phyloP scores from a whole-genome alignment of 352 stramenopile genomes.

The Thalassiosira oceanica region DNA sequence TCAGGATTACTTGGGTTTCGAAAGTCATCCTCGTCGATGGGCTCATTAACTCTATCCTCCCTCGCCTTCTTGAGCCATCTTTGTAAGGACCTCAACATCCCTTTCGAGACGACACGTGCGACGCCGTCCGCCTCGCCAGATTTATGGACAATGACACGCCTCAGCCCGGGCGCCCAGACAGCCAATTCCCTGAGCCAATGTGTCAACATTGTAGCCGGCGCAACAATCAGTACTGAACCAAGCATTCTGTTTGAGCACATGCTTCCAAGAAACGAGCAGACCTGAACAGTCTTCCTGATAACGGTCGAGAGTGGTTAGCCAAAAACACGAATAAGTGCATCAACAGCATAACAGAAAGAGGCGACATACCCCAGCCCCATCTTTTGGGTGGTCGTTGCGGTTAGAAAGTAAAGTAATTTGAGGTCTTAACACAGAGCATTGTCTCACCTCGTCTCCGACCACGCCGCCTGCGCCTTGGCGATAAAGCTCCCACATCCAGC shows the following conservation, averaged over 20 bases:
- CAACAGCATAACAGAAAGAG: too few species aligned
- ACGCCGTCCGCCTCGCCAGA: conserved; percentile 62
- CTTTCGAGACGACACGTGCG: conserved; percentile 31
- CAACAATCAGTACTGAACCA: conserved; percentile 86
- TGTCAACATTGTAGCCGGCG: conserved; percentile 92
- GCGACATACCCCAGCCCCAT: too few species aligned
- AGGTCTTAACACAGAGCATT: too few species aligned
- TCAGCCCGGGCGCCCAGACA: conserved; percentile 80
- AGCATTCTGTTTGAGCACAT: conserved; percentile 68
- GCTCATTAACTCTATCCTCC: conserved; percentile 63
- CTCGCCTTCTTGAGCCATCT: conserved; percentile 64
- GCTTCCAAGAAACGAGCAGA: conserved; percentile 73
- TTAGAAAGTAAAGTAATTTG: too few species aligned
- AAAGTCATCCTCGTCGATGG: conserved; percentile 67
- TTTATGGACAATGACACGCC: conserved; percentile 71
- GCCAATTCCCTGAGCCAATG: conserved; percentile 95
- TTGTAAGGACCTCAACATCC: conserved; percentile 48
- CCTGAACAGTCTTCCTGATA: conserved; percentile 95
- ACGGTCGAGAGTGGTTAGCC: too few species aligned
- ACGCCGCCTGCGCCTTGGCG: conserved; percentile 95
- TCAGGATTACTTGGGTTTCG: conserved; percentile 47
- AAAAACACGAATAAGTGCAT: too few species aligned
- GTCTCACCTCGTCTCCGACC: too few species aligned
- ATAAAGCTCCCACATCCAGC: conserved; percentile 96
- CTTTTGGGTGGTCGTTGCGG: too few species aligned